A percentile compares a stretch with the other conserved stretches of the same genome.
phyloP scores from a whole-genome alignment of 2,329 filamentous ascomycete species.

The Stagonosporopsis cucurbitacearum region DNA sequence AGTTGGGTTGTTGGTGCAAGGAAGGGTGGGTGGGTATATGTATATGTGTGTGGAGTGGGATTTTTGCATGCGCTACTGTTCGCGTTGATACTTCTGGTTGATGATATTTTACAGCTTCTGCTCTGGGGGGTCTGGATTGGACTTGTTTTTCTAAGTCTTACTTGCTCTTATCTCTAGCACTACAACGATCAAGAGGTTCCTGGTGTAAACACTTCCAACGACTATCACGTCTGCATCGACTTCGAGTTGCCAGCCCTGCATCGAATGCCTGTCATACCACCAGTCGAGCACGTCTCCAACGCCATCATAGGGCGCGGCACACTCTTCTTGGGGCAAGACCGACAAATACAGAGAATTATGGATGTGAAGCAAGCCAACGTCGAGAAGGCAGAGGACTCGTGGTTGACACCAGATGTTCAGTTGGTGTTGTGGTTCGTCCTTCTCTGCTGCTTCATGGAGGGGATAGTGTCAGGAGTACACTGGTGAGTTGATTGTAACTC shows the following conservation, averaged over 20 bases:
- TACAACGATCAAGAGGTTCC: background rate
- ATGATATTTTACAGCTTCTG: too few relatives aligned
- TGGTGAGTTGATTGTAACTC: background rate
- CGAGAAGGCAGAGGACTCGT: background rate
- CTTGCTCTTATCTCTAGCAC: too few relatives aligned
- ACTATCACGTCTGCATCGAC: background rate
- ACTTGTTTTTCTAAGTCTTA: too few relatives aligned
- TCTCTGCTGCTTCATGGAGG: constrained; percentile 5
- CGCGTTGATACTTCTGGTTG: background rate
- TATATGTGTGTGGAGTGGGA: background rate
- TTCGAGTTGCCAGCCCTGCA: background rate
- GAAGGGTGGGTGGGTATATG: background rate
- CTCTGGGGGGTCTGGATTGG: too few relatives aligned
- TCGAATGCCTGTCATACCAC: background rate
- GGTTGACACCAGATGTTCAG: constrained; percentile 6
- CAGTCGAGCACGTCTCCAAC: background rate
- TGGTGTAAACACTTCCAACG: background rate
- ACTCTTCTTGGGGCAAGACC: background rate
- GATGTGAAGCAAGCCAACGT: background rate
- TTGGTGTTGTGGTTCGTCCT: constrained; percentile 9
- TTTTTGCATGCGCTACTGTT: background rate
- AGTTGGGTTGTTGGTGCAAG: background rate
- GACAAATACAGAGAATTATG: constrained; percentile 4
- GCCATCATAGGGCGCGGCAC: background rate
- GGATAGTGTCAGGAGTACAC: background rate